These are phyloP conservation scores for Geoglossum glabrum DNA, from an alignment of 495 filamentous ascomycete genomes.

Conservation along the genomic window DNA sequence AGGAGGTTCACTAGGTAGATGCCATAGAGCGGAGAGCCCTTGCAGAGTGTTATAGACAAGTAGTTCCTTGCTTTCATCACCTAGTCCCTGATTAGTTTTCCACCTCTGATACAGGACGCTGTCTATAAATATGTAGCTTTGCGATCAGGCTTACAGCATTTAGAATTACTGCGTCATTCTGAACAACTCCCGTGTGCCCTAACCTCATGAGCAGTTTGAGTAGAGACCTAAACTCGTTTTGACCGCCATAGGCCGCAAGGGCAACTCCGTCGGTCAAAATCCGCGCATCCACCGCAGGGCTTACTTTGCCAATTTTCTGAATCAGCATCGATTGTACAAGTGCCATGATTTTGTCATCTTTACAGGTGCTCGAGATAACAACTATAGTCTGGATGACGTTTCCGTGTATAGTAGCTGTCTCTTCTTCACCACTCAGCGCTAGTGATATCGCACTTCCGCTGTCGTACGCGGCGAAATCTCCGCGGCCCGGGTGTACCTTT, in stretches of 20 bases:
- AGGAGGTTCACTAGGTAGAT: constrained; percentile 68
- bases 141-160: constrained; percentile 33
- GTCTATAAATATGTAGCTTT: background rate
- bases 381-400: constrained; percentile 82
- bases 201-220: constrained; percentile 64
- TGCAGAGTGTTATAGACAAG: constrained; percentile 46
- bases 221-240: constrained; percentile 60
- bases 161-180: constrained; percentile 36
- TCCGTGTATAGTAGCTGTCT: constrained; percentile 45
- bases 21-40: constrained; percentile 48
- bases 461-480: constrained; percentile 24
- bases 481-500: constrained; percentile 11
- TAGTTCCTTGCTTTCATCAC: constrained; percentile 54
- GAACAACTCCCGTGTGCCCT: constrained; percentile 46
- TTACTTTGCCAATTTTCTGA: constrained; percentile 78
- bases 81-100: constrained; percentile 19
- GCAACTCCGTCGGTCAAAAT: constrained; percentile 66
- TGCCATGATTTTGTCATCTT: constrained; percentile 81
- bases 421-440: constrained; percentile 48
- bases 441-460: constrained; percentile 65
- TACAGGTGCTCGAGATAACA: constrained; percentile 55
- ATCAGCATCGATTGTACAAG: constrained; percentile 89
- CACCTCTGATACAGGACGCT: background rate
- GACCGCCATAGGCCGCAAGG: constrained; percentile 53
- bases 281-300: constrained; percentile 49